phyloP scores from a whole-genome alignment of 169 alveolate genomes.

The Cryptosporidium felis region DNA sequence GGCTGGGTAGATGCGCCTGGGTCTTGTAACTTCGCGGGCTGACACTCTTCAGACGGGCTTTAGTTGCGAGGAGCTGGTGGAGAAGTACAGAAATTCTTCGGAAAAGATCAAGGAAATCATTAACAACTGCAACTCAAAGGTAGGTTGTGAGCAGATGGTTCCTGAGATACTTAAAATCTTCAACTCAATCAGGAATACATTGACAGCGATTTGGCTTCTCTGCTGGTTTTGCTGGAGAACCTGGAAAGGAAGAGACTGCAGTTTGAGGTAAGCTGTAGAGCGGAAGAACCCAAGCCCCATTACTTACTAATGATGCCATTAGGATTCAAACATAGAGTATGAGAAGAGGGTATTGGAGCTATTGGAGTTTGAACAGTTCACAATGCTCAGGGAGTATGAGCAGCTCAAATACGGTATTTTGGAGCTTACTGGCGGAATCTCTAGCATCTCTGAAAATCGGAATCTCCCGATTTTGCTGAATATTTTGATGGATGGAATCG shows the following conservation, averaged over 20 bases:
- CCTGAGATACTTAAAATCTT: too few species aligned
- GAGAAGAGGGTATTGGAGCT: constrained; percentile 26
- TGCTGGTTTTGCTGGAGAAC: neutral
- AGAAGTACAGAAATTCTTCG: neutral
- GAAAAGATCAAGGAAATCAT: neutral
- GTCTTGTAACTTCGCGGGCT: too few species aligned
- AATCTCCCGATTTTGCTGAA: constrained; percentile 40
- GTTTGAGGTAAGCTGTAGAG: neutral
- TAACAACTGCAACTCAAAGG: constrained; percentile 25
- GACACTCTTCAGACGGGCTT: too few species aligned
- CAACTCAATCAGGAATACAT: too few species aligned
- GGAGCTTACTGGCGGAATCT: constrained; percentile 14
- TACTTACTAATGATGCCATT: neutral
- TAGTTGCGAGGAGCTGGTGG: neutral
- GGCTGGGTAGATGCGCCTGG: too few species aligned
- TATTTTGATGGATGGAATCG: constrained; percentile 43
- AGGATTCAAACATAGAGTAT: constrained; percentile 1
- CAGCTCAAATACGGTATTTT: constrained; percentile 23
- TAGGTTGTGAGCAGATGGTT: too few species aligned
- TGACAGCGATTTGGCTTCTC: neutral
- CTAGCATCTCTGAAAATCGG: constrained; percentile 22
- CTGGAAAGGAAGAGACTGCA: neutral
- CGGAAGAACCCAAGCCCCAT: neutral
- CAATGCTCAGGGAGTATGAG: constrained; percentile 14
- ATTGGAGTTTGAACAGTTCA: constrained; percentile 2